Evolutionary conservation across 1,139 yeast genomes (phyloP).

Genomic region (Yamadazyma oceani): DNA sequence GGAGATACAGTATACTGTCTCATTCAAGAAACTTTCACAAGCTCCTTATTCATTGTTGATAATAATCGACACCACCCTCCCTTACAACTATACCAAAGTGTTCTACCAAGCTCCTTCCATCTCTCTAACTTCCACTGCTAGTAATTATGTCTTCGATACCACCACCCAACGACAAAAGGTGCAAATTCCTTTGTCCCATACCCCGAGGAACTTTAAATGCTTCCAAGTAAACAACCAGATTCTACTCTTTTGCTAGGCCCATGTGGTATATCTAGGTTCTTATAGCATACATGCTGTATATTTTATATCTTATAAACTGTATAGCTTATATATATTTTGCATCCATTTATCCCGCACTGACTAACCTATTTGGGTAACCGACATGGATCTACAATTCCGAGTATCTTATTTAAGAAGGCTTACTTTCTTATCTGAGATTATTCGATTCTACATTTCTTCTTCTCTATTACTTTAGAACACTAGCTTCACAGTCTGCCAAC

Average conservation of each 20-base stretch:
- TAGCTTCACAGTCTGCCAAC: background rate
- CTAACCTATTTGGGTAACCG: slow-evolving; percentile 1
- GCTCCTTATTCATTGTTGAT: slow-evolving; percentile 5
- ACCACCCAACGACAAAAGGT: slow-evolving; percentile 1
- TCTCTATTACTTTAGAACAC: background rate
- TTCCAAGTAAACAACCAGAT: slow-evolving; percentile 7
- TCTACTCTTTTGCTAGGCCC: slow-evolving; percentile 10
- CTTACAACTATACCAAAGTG: slow-evolving; percentile 8
- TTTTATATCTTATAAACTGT: background rate
- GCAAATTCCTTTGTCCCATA: slow-evolving; percentile 9
- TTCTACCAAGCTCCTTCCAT: slow-evolving; percentile 6
- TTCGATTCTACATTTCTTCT: no score
- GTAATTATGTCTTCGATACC: slow-evolving; percentile 6
- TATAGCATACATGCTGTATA: background rate
- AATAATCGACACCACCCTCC: slow-evolving; percentile 12
- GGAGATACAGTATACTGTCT: slow-evolving; percentile 10
- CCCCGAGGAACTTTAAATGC: slow-evolving; percentile 5
- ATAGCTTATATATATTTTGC: background rate
- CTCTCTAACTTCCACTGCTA: slow-evolving; percentile 6
- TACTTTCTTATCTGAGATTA: no score
- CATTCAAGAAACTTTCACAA: slow-evolving; percentile 9
- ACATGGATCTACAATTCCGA: slow-evolving; percentile 1
- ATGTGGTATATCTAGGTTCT: background rate
- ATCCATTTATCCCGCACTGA: slow-evolving; percentile 1
- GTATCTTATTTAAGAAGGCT: no score